Base-by-base conservation (phyloP, 2,329 filamentous ascomycete species). In the Huntiella decipiens region DNA sequence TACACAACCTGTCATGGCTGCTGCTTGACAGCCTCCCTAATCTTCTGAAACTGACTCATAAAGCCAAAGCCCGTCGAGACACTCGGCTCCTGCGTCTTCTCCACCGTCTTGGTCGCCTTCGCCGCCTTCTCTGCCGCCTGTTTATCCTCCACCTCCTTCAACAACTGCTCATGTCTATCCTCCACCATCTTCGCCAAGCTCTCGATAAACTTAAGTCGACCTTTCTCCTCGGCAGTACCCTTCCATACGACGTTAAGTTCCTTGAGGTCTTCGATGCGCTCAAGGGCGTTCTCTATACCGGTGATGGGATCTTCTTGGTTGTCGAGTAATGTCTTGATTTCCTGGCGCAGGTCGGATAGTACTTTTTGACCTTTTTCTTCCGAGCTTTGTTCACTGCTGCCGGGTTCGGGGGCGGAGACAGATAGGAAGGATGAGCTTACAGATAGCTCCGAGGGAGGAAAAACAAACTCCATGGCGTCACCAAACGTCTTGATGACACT, bases 141-240 rank as follows among this genome's bases (percentile, higher is more conserved):
- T 60, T 51, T 60, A 39, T 53, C 63, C 48, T 74, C 70, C 53
- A 66, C 59, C 54, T 74, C 72, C 52, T 61, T 63, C 53, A 73
- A 54, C 47, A 76, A 55, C 48, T 72, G 70, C 52, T 63, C 63
- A 52, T 71, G 71, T 48, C 66, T 67, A 52, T 95, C 88, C 56
- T 95, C 86, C 1, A 94, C 83, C 61, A 84, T 71, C 64, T 77
- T 85, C 32, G 77, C 76, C 54, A 98, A 60, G 44, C 72, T 71
- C 52, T 96, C 88, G 13, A 98, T 78, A 57, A 95, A 86, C 55
- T 75, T 82, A 7, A 65, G 64, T 45, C 91, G 69, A 4, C 85
- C 84, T 62, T 83, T 92, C 60, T 96, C 91, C 63, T 98, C 91
- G 0, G 83, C 81, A 2, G 91, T 95, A n/a, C 86, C 86, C 58